Evolutionary conservation across 202 grass and related monocot species (phyloP).

Genomic region (Setaria viridis): DNA sequence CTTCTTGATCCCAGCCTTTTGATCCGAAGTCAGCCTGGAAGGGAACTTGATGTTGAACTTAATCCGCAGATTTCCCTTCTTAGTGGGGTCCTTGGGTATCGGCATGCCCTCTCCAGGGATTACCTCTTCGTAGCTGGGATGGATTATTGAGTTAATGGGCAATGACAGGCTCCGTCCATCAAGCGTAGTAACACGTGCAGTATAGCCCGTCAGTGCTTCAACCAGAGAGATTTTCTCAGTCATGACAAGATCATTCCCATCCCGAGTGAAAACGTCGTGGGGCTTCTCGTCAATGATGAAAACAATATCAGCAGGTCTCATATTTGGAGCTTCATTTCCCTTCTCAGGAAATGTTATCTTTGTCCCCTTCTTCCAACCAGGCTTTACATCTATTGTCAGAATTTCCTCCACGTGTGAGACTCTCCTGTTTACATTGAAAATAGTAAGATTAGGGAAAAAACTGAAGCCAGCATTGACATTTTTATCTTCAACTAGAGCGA

Average conservation of each 20-base stretch:
- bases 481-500: not conserved
- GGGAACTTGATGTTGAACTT: constrained; percentile 89
- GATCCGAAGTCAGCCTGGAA: constrained; percentile 69
- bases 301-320: constrained; percentile 86
- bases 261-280: constrained; percentile 84
- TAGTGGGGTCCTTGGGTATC: constrained; percentile 63
- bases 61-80: constrained; percentile 77
- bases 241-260: constrained; percentile 86
- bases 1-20: constrained; percentile 75
- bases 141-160: constrained; percentile 67
- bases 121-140: constrained; percentile 83
- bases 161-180: constrained; percentile 74
- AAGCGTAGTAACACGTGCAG: constrained; percentile 60
- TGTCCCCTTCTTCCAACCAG: constrained; percentile 95
- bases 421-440: constrained; percentile 60
- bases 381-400: constrained; percentile 84
- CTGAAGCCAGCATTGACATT: not conserved
- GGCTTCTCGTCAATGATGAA: constrained; percentile 96
- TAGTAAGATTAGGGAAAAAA: constrained; percentile 37
- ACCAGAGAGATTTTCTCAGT: constrained; percentile 84
- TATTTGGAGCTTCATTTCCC: constrained; percentile 82
- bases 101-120: constrained; percentile 83
- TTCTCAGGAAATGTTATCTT: constrained; percentile 88
- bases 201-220: constrained; percentile 84
- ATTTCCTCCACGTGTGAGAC: constrained; percentile 76